A percentile compares a stretch with the other conserved stretches of the same genome.
Evolutionary conservation across 2,329 filamentous ascomycete species (phyloP).

Genomic region (Aschersonia sp.): DNA sequence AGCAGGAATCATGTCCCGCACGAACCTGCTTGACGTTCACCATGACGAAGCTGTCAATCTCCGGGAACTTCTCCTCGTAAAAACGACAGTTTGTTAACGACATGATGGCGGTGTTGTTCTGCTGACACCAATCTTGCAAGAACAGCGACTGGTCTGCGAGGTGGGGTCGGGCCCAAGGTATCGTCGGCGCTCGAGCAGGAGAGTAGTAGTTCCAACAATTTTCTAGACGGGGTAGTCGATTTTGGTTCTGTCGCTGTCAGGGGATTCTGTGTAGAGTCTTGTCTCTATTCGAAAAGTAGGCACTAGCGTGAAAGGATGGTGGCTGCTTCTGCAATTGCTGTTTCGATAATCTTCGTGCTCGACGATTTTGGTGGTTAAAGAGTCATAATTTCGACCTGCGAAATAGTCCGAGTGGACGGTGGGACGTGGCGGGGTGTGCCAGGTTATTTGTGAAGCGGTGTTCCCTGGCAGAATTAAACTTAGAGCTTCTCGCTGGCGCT

Average conservation of each 20-base stretch:
- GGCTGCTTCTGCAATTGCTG: background rate
- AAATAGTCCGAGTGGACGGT: slow-evolving; percentile 13
- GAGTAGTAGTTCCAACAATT: too few species aligned
- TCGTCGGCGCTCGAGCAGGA: too few species aligned
- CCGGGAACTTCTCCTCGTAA: slow-evolving; percentile 87
- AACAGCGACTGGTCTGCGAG: slow-evolving; percentile 3
- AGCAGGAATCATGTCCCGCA: slow-evolving; percentile 16
- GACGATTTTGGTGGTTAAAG: background rate
- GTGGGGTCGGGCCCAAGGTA: slow-evolving; percentile 16
- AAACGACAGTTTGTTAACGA: slow-evolving; percentile 94
- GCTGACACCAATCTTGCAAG: slow-evolving; percentile 8
- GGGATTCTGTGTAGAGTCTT: too few species aligned
- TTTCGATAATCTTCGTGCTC: background rate
- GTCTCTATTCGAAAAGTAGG: too few species aligned
- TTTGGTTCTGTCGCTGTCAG: too few species aligned
- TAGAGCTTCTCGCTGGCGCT: background rate
- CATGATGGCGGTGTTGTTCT: slow-evolving; percentile 55
- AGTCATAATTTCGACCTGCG: background rate
- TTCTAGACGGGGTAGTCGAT: too few species aligned
- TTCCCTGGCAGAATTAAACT: background rate
- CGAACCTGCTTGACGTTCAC: slow-evolving; percentile 95
- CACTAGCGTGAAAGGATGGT: too few species aligned
- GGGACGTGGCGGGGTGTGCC: slow-evolving; percentile 23
- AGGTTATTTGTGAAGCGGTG: background rate
- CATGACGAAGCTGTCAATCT: slow-evolving; percentile 99